Conservation (phyloP, 306 rosid genomes). For the Calophaca sinica region DNA sequence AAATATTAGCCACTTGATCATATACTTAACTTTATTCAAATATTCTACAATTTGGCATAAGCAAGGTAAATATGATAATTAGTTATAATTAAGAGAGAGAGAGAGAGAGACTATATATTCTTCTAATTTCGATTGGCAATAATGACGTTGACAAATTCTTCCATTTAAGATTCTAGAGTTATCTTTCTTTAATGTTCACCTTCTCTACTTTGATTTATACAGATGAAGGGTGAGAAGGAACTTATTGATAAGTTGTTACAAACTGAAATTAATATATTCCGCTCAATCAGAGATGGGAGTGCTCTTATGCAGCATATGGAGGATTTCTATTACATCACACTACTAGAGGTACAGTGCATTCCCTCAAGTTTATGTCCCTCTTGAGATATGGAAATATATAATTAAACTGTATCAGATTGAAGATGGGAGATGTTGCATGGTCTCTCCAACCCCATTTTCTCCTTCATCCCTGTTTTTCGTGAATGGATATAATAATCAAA, state of each 20-base stretch:
- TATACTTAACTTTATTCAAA: conserved; percentile 3
- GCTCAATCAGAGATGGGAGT: conserved; percentile 93
- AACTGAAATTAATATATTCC: conserved; percentile 91
- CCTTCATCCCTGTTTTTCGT: conserved; percentile 6
- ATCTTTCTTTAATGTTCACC: conserved; percentile 14
- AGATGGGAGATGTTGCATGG: conserved; percentile 4
- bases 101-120: no score
- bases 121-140: no score
- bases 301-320: conserved; percentile 99
- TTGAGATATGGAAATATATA: not conserved
- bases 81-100: no score
- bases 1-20: no score
- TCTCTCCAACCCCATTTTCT: conserved; percentile 11
- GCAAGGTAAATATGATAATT: not conserved
- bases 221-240: conserved; percentile 98
- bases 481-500: not conserved
- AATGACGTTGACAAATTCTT: not conserved
- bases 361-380: not conserved
- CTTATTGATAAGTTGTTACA: conserved; percentile 83
- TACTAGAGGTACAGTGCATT: conserved; percentile 72
- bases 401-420: not conserved
- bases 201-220: conserved; percentile 45
- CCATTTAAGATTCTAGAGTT: conserved; percentile 16
- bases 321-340: conserved; percentile 89
- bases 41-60: not conserved